Conservation (phyloP, 2,329 filamentous ascomycete species). For the Immersiporthe knoxdaviesiana region DNA sequence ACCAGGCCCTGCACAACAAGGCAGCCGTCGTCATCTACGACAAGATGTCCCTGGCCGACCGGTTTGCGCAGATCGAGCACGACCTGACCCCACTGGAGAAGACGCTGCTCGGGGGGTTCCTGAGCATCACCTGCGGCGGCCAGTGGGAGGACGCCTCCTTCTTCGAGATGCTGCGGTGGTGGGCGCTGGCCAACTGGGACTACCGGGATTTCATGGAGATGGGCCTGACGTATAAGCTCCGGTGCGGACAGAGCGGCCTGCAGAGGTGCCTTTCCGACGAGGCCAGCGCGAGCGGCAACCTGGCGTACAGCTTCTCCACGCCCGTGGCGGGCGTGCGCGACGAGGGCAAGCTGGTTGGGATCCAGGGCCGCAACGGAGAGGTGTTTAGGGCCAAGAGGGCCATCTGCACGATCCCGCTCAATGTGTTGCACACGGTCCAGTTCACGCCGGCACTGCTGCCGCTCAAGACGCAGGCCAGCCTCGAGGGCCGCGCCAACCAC, state of each 20-base stretch:
- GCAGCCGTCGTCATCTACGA: constrained; percentile 42
- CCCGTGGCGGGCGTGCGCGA: constrained; percentile 41
- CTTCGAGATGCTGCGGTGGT: constrained; percentile 54
- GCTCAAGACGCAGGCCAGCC: constrained; percentile 42
- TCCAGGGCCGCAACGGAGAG: constrained; percentile 40
- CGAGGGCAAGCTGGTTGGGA: constrained; percentile 35
- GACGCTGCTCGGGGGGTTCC: constrained; percentile 43
- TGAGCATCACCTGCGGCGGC: constrained; percentile 46
- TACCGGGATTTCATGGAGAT: constrained; percentile 45
- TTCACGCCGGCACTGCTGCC: constrained; percentile 46
- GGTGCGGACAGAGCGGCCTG: constrained; percentile 49
- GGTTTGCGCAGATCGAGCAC: constrained; percentile 45
- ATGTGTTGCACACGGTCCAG: constrained; percentile 45
- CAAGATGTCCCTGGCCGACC: constrained; percentile 45
- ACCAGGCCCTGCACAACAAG: constrained; percentile 40
- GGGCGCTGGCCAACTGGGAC: constrained; percentile 47
- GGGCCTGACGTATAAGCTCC: constrained; percentile 48
- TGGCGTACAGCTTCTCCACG: constrained; percentile 47
- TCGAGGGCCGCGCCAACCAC: constrained; percentile 49
- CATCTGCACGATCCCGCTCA: constrained; percentile 49
- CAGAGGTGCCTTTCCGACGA: constrained; percentile 50
- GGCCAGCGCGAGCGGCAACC: constrained; percentile 42
- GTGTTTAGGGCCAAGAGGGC: constrained; percentile 38
- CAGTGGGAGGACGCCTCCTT: constrained; percentile 49
- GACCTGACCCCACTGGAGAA: constrained; percentile 46